These are phyloP conservation scores for Phytophthora pisi DNA, from an alignment of 352 stramenopile genomes.

Conservation along the genomic window DNA sequence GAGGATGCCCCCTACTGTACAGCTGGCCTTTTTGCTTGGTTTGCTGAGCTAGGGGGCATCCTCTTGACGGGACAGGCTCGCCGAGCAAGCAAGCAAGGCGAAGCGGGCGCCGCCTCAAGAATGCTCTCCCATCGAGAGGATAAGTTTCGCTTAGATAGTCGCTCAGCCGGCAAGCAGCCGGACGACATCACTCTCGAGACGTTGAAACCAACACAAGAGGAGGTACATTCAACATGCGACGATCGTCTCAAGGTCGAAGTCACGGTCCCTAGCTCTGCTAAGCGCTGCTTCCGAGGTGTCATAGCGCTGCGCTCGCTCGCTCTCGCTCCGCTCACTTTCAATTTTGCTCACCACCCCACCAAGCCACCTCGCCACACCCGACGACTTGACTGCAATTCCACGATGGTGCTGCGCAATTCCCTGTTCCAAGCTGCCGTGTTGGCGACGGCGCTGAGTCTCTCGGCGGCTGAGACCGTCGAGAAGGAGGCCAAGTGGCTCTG, in stretches of 20 bases:
- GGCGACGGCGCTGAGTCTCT: neutral
- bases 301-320: neutral
- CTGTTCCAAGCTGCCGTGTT: conserved; percentile 6
- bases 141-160: conserved; percentile 15
- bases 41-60: neutral
- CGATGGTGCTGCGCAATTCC: conserved; percentile 8
- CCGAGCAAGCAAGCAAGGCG: neutral
- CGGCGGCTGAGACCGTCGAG: neutral
- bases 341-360: conserved; percentile 8
- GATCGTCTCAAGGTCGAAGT: neutral
- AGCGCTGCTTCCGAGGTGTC: too few relatives aligned
- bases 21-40: neutral
- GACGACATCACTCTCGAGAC: neutral
- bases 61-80: conserved; percentile 3
- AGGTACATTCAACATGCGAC: neutral
- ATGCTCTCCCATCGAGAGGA: conserved; percentile 15
- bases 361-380: neutral
- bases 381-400: conserved; percentile 8
- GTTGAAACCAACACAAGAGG: conserved; percentile 6
- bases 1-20: neutral
- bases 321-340: conserved; percentile 13
- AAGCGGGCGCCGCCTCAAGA: neutral
- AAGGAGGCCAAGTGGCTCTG: conserved; percentile 57
- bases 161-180: conserved; percentile 9
- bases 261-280: neutral